Evolutionary conservation across 2,329 filamentous ascomycete species (phyloP).

Genomic region (Fusarium nelsonii): DNA sequence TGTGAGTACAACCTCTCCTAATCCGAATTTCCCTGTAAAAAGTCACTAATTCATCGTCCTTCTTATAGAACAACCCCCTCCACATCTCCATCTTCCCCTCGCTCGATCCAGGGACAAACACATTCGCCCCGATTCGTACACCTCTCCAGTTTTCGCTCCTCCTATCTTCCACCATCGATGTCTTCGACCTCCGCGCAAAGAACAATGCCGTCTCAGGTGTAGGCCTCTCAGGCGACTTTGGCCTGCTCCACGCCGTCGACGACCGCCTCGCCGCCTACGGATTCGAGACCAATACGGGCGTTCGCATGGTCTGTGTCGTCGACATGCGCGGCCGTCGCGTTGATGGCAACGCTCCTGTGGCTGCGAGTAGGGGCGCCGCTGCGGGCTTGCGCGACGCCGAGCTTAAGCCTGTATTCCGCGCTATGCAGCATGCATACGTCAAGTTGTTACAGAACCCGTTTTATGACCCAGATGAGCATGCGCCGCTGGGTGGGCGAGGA

Average conservation of each 20-base stretch:
- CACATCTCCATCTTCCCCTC: conserved; percentile 92
- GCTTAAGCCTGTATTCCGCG: conserved; percentile 88
- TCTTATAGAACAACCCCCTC: conserved; percentile 87
- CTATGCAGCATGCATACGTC: conserved; percentile 93
- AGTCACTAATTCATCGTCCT: conserved; percentile 1
- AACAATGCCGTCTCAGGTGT: conserved; percentile 67
- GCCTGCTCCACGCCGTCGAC: conserved; percentile 91
- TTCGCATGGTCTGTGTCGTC: conserved; percentile 90
- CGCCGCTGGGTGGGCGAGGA: conserved; percentile 65
- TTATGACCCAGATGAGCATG: conserved; percentile 88
- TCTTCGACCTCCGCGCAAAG: conserved; percentile 88
- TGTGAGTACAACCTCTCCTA: conserved; percentile 63
- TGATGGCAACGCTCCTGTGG: conserved; percentile 45
- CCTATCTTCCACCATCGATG: conserved; percentile 89
- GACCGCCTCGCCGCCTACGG: conserved; percentile 94
- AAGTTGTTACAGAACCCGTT: conserved; percentile 92
- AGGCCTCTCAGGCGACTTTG: conserved; percentile 82
- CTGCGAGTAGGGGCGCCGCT: conserved; percentile 54
- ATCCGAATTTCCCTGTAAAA: neutral
- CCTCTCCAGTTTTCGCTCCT: conserved; percentile 93
- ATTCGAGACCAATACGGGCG: conserved; percentile 94
- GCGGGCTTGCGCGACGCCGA: conserved; percentile 86
- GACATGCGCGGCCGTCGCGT: conserved; percentile 83
- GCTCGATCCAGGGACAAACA: conserved; percentile 68
- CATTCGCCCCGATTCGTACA: conserved; percentile 70